phyloP scores from a whole-genome alignment of 176 grass and related monocot genomes.

The Zoysia japonica region DNA sequence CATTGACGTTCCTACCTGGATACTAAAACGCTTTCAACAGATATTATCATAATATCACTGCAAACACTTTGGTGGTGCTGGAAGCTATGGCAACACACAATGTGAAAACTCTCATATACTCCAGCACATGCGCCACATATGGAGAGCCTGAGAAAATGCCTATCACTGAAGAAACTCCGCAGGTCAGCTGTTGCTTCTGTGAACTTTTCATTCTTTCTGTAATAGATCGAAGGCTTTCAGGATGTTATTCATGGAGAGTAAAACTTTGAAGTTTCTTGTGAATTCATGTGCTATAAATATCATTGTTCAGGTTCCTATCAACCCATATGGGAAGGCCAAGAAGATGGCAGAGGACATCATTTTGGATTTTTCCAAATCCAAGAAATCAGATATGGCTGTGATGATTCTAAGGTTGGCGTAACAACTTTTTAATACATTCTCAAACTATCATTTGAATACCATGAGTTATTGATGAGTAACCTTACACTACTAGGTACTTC shows the following conservation, averaged over 20 bases:
- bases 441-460: neutral
- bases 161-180: constrained; percentile 91
- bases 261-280: neutral
- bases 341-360: constrained; percentile 99
- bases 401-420: constrained; percentile 80
- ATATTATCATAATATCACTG: constrained; percentile 94
- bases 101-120: constrained; percentile 88
- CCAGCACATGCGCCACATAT: constrained; percentile 94
- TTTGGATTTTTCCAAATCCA: constrained; percentile 88
- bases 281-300: neutral
- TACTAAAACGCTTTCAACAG: constrained; percentile 42
- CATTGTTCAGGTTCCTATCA: constrained; percentile 71
- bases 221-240: neutral
- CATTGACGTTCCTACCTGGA: neutral
- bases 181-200: constrained; percentile 46
- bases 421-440: neutral
- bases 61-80: constrained; percentile 80
- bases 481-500: constrained; percentile 67
- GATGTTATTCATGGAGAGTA: neutral
- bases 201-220: neutral
- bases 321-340: constrained; percentile 95
- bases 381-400: constrained; percentile 71
- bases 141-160: constrained; percentile 96
- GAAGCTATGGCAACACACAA: constrained; percentile 72
- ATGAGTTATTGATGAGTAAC: neutral